Evolutionary conservation across 2,329 filamentous ascomycete species (phyloP), one percentile per base, ranked within the genome.

Genomic region (Fusarium cyanostomum): DNA sequence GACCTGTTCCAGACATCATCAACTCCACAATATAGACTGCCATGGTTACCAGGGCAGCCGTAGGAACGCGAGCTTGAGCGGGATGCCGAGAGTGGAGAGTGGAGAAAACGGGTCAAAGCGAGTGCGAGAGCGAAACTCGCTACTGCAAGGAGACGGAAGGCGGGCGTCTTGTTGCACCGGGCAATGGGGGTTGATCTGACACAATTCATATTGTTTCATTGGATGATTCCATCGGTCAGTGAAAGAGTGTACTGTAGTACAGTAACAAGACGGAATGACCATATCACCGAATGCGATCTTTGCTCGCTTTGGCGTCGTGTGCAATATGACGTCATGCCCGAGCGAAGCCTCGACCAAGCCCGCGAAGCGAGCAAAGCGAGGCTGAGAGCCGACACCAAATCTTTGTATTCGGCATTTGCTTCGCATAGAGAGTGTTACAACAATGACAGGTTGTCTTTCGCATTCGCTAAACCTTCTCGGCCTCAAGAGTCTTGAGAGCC

Each of bases 281-380:
- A 21, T 21, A 6, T 21, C 21, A 21, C 21, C 21, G 21, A 21
- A 21, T 4, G 21, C 21, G 4, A 21, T 21, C 21, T 21, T 21
- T 21, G 21, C 21, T 6, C 4, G 21, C 21, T 21, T 6, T n/a
- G n/a, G n/a, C 21, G 4, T 21, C 4, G 21, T 21, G 21, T 4
- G 21, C 21, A 21, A 21, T 21, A 21, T 6, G 4, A 4, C 21
- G 21, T 21, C 21, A n/a, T n/a, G n/a, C n/a, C n/a, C n/a, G n/a
- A n/a, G n/a, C 11, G 16, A 16, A 15, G 27, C 12, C 28, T 45
- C 43, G 30, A n/a, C 43, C 6, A 18, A 39, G 43, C 28, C 21
- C 11, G 34, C 37, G 56, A 63, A 45, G 62, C 62, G 57, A 65
- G 28, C 49, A n/a, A n/a, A n/a, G 52, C 61, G 60, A 64, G 46